Evolutionary conservation across 768 basidiomycete genomes (phyloP).

Genomic region (Calocybe cyanea): DNA sequence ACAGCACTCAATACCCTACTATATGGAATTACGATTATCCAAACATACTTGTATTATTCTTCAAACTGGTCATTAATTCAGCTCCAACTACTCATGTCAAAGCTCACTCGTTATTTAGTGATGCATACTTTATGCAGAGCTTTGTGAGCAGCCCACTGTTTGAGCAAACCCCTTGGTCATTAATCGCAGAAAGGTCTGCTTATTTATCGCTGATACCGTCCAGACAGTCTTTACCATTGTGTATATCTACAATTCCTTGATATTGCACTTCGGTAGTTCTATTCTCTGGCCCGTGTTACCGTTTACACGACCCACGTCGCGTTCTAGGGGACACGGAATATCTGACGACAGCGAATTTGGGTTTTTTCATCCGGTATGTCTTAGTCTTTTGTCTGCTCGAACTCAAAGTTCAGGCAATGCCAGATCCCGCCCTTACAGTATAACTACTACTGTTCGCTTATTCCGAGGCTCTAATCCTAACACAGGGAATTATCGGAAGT

Average conservation of each 20-base stretch:
- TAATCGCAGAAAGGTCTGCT: slow-evolving; percentile 34
- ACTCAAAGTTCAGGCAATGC: not conserved
- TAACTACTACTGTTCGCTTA: not conserved
- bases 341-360: slow-evolving; percentile 9
- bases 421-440: slow-evolving; percentile 16
- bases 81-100: not conserved
- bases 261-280: slow-evolving; percentile 39
- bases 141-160: slow-evolving; percentile 33
- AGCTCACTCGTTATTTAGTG: slow-evolving; percentile 29
- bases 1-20: slow-evolving; percentile 41
- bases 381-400: not conserved
- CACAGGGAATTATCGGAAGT: slow-evolving; percentile 12
- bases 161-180: not conserved
- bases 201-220: slow-evolving; percentile 47
- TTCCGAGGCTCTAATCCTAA: not conserved
- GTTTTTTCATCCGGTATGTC: slow-evolving; percentile 11
- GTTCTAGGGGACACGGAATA: slow-evolving; percentile 1
- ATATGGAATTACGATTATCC: slow-evolving; percentile 46
- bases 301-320: not conserved
- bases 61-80: slow-evolving; percentile 28
- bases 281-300: not conserved
- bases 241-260: slow-evolving; percentile 45
- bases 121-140: slow-evolving; percentile 40
- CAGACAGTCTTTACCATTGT: slow-evolving; percentile 41
- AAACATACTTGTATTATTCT: slow-evolving; percentile 42